Evolutionary conservation across 208 protist species (phyloP).

Genomic region (Crithidia brevicula): DNA sequence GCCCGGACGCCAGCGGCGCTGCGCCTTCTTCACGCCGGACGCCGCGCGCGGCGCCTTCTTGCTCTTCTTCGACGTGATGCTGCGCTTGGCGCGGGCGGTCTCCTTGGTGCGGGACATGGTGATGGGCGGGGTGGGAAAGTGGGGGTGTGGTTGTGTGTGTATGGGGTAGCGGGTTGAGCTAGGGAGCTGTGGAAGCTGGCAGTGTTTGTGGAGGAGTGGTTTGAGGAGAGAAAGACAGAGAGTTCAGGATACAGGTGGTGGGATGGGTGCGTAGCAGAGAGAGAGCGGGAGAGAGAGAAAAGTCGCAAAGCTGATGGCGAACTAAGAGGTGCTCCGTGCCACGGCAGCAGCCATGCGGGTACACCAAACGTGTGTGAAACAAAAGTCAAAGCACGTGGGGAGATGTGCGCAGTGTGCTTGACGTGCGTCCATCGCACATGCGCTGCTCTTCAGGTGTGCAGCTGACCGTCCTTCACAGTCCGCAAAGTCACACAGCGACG

Average conservation of each 20-base stretch:
- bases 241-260: too few species aligned
- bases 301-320: not conserved
- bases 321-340: too few species aligned
- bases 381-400: too few species aligned
- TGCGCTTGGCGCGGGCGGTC: slow-evolving; percentile 96
- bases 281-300: not conserved
- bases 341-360: too few species aligned
- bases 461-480: too few species aligned
- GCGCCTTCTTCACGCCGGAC: slow-evolving; percentile 97
- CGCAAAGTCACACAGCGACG: too few species aligned
- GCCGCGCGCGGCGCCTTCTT: slow-evolving; percentile 96
- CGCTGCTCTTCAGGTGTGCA: too few species aligned
- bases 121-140: not conserved
- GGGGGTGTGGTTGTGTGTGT: not conserved
- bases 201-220: not conserved
- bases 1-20: slow-evolving; percentile 96
- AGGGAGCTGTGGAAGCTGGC: not conserved
- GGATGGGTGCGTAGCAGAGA: not conserved
- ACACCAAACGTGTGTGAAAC: too few species aligned
- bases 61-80: slow-evolving; percentile 94
- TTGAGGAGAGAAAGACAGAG: not conserved
- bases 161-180: too few species aligned
- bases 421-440: too few species aligned
- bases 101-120: slow-evolving; percentile 98
- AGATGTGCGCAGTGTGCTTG: too few species aligned